A percentile compares a stretch with the other conserved stretches of the same genome.
Conservation (phyloP, 2,329 filamentous ascomycete species). For the Pseudopyrenochaeta lycopersici region DNA sequence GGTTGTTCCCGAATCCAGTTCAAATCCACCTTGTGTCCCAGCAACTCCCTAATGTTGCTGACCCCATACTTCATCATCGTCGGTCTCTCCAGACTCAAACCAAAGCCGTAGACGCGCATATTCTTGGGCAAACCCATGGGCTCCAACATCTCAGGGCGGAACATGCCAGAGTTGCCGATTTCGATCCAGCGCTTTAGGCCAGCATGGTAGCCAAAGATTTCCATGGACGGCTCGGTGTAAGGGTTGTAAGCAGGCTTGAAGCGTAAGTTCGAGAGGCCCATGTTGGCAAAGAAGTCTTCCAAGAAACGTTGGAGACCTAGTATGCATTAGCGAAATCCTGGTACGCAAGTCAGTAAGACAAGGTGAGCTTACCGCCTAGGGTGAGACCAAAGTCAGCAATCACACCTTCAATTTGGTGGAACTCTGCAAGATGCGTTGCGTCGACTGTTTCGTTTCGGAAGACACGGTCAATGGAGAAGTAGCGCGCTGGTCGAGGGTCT, state of each 20-base stretch:
- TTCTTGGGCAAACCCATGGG: constrained; percentile 92
- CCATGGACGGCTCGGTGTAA: constrained; percentile 80
- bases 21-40: constrained; percentile 95
- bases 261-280: constrained; percentile 85
- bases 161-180: constrained; percentile 99
- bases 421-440: constrained; percentile 95
- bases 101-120: constrained; percentile 93
- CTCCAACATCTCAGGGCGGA: constrained; percentile 96
- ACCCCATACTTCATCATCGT: constrained; percentile 92
- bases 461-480: constrained; percentile 98
- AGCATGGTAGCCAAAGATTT: constrained; percentile 95
- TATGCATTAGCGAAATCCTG: background rate
- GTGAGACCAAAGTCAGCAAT: constrained; percentile 96
- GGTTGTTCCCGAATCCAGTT: constrained; percentile 91
- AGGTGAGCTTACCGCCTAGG: constrained; percentile 70
- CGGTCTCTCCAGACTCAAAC: constrained; percentile 87
- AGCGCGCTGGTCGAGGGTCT: constrained; percentile 85
- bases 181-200: constrained; percentile 75
- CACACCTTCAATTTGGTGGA: constrained; percentile 98
- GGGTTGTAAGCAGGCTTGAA: constrained; percentile 99
- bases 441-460: constrained; percentile 99
- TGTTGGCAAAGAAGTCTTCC: constrained; percentile 94
- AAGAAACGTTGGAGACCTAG: constrained; percentile 84
- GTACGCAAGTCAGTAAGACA: background rate
- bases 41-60: constrained; percentile 88